A percentile compares a stretch with the other conserved stretches of the same genome.
Conservation (phyloP, 257 asterid genomes). For the Solanum corneliomulleri region DNA sequence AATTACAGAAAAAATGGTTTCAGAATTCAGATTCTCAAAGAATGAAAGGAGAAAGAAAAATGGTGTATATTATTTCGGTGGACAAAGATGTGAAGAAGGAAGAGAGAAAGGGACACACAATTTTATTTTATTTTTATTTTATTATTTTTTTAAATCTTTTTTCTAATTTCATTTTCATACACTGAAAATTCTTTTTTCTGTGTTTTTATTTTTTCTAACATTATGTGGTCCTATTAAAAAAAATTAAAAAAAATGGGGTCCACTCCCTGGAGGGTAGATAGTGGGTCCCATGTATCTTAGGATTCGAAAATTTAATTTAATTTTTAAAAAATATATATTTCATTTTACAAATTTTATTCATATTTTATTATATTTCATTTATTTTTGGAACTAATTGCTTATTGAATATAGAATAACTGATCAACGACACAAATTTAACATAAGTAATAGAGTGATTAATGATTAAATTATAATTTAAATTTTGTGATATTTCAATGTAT, state of each 20-base stretch:
- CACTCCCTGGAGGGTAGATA: neutral
- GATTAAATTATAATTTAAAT: neutral
- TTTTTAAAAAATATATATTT: too few species aligned
- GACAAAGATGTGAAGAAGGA: neutral
- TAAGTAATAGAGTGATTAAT: neutral
- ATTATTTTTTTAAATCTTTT: neutral
- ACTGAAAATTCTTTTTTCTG: neutral
- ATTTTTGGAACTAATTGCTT: neutral
- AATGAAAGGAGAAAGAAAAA: neutral
- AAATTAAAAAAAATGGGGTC: neutral
- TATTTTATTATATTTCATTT: neutral
- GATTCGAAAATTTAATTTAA: neutral
- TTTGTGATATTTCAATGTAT: neutral
- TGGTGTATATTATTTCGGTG: neutral
- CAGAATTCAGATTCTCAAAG: neutral
- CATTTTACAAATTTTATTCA: neutral
- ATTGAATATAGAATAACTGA: neutral
- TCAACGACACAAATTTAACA: neutral
- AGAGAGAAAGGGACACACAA: neutral
- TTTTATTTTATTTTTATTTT: neutral
- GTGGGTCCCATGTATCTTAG: neutral
- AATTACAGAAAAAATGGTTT: neutral
- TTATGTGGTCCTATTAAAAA: neutral
- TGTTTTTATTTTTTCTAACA: neutral
- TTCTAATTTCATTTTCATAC: neutral